These are phyloP conservation scores for Saccharum officinarum DNA, from an alignment of 176 grass and related monocot genomes.

Conservation along the genomic window DNA sequence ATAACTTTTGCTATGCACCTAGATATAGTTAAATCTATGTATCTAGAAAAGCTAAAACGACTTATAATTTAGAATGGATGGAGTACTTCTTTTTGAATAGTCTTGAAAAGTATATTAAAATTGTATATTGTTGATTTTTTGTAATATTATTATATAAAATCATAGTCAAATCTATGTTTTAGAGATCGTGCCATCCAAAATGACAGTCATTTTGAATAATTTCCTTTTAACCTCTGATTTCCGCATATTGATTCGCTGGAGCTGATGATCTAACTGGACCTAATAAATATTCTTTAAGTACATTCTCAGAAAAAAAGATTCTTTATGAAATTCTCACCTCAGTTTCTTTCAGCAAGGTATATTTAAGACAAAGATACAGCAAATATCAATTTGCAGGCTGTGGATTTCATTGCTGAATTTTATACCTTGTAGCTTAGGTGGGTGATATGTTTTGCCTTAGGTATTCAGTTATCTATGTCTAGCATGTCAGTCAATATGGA, in stretches of 20 bases:
- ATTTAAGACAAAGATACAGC: not conserved
- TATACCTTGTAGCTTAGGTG: not conserved
- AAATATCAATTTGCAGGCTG: not conserved
- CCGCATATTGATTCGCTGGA: not conserved
- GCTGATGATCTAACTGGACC: not conserved
- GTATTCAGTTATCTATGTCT: slow-evolving; percentile 1
- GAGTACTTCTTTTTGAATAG: not conserved
- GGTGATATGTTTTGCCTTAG: not conserved
- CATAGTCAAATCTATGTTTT: not conserved
- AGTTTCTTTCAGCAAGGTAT: not conserved
- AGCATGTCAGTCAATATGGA: slow-evolving; percentile 14
- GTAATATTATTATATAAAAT: not conserved
- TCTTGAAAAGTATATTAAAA: not conserved
- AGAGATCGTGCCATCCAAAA: not conserved
- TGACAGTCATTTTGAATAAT: not conserved
- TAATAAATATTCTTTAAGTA: not conserved
- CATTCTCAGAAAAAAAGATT: not conserved
- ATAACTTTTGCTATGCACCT: not conserved
- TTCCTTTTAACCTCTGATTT: not conserved
- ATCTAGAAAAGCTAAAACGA: not conserved
- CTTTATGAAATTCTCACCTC: not conserved
- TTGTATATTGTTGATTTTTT: not conserved
- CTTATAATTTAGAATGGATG: not conserved
- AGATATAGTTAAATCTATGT: not conserved
- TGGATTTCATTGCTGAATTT: slow-evolving; percentile 5